Percentiles rank a stretch among this genome's conserved stretches.
Evolutionary conservation across 108 stramenopile species (phyloP).

Genomic region (Pseudonitzschia delicatissima): DNA sequence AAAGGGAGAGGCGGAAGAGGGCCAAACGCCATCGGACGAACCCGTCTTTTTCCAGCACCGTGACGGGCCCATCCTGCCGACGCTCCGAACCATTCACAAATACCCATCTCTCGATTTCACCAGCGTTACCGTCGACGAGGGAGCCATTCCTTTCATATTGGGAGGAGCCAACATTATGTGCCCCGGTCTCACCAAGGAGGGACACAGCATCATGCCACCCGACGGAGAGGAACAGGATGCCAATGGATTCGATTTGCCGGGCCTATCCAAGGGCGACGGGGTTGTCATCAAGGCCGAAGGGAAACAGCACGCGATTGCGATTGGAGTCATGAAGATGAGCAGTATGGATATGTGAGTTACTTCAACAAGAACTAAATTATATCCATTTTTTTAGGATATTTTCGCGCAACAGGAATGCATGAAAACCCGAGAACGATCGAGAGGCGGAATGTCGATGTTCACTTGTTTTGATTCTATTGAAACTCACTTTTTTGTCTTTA

Average conservation of each 20-base stretch:
- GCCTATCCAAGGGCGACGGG: constrained; percentile 64
- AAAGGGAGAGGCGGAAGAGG: constrained; percentile 39
- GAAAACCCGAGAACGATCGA: too few species aligned
- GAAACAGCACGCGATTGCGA: constrained; percentile 88
- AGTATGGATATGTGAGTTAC: constrained; percentile 84
- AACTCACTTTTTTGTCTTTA: not conserved
- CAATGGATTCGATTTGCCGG: constrained; percentile 70
- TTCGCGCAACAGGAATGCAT: too few species aligned
- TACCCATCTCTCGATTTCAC: constrained; percentile 71
- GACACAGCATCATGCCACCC: constrained; percentile 75
- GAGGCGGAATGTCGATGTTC: not conserved
- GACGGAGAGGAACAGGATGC: constrained; percentile 54
- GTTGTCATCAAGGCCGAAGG: constrained; percentile 93
- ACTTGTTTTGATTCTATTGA: not conserved
- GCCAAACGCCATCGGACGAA: constrained; percentile 54
- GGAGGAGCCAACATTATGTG: constrained; percentile 99
- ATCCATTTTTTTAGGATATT: too few species aligned
- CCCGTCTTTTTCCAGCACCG: constrained; percentile 90
- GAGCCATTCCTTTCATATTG: constrained; percentile 94
- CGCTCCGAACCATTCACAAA: constrained; percentile 84
- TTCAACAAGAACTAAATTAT: too few species aligned
- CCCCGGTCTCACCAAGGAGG: constrained; percentile 87
- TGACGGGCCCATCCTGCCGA: constrained; percentile 92
- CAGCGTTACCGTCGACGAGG: constrained; percentile 77
- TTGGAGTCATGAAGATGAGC: constrained; percentile 91